Percentiles rank a stretch among this genome's conserved stretches.
Evolutionary conservation across 768 basidiomycete species (phyloP).

Genomic region (Russula dissimulans): DNA sequence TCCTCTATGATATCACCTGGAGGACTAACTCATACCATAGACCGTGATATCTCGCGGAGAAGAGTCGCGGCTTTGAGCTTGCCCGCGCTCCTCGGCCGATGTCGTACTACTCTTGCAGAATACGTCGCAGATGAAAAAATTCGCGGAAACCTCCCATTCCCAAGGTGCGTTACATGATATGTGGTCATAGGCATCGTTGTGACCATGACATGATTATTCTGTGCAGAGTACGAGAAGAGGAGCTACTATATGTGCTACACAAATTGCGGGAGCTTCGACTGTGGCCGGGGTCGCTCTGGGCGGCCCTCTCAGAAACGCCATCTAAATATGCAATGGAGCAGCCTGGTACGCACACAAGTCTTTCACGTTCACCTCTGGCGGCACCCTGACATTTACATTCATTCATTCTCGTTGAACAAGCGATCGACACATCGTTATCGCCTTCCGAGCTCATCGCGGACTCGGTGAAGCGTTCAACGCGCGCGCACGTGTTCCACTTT

Average conservation of each 20-base stretch:
- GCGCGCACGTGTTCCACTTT: slow-evolving; percentile 84
- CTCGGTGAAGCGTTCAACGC: slow-evolving; percentile 61
- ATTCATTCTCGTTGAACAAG: slow-evolving; percentile 2
- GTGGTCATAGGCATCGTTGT: not conserved
- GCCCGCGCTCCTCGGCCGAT: slow-evolving; percentile 69
- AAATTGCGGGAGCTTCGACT: slow-evolving; percentile 67
- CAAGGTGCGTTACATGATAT: slow-evolving; percentile 42
- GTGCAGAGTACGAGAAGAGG: slow-evolving; percentile 74
- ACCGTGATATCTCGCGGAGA: slow-evolving; percentile 48
- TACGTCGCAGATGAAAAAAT: slow-evolving; percentile 81
- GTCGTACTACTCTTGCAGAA: slow-evolving; percentile 51
- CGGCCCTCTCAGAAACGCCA: slow-evolving; percentile 59
- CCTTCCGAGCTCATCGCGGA: slow-evolving; percentile 56
- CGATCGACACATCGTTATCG: slow-evolving; percentile 36
- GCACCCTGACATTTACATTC: too few relatives aligned
- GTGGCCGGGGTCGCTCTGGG: slow-evolving; percentile 71
- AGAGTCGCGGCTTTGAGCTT: slow-evolving; percentile 67
- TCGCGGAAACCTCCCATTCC: slow-evolving; percentile 83
- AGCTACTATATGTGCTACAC: slow-evolving; percentile 73
- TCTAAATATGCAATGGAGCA: slow-evolving; percentile 43
- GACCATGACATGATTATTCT: not conserved
- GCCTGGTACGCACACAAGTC: slow-evolving; percentile 39
- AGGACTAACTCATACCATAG: slow-evolving; percentile 29
- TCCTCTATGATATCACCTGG: not conserved
- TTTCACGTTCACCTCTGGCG: not conserved